Base-by-base conservation (phyloP, 257 asterid species). In the Solanum piurae region DNA sequence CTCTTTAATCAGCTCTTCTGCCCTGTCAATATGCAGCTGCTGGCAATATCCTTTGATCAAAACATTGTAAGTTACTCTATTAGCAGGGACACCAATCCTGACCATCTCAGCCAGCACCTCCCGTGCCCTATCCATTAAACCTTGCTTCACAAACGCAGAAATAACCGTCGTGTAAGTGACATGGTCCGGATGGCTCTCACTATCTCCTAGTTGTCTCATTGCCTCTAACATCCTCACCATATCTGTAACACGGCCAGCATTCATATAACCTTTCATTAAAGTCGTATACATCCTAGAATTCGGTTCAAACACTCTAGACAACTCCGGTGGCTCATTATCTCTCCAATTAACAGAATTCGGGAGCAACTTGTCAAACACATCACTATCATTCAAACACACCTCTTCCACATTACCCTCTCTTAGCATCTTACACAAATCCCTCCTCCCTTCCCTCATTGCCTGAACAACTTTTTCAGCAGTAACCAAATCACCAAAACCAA, bases 191-290 rank as follows among this genome's bases (percentile, higher is more conserved):
- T 93, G 99, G 87, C 95, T 92, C 62, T 86, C 86, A 37, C 87
- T 92, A 88, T 95, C 99, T 40, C 90, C 93, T 82, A 95, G 95
- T 86, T 88, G 90, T 87, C 95, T 90, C 99, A 97, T 97, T n/a
- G 99, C 99, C 89, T 95, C 96, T 3, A 97, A 94, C 93, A 91
- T 95, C 91, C 98, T 97, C 86, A 95, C 96, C 1, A 94, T 94
- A 90, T 97, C 99, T 1, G 94, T 88, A 18, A 93, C 92, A 7
- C 98, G 98, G 0, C 99, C 98, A 0, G 92, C 94, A 52, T 91
- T 94, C 99, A 97, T 95, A 87, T 97, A 97, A 42, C 99, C 99
- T 88, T 97, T 97, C 99, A 95, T 97, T 83, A 97, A 87, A n/a
- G 99, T 97, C 0, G 99, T 97, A 87, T 94, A 95, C 82, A 95